Evolutionary conservation across 2,329 filamentous ascomycete species (phyloP), one percentile per base, ranked within the genome.

Genomic region (Alternaria burnsii): DNA sequence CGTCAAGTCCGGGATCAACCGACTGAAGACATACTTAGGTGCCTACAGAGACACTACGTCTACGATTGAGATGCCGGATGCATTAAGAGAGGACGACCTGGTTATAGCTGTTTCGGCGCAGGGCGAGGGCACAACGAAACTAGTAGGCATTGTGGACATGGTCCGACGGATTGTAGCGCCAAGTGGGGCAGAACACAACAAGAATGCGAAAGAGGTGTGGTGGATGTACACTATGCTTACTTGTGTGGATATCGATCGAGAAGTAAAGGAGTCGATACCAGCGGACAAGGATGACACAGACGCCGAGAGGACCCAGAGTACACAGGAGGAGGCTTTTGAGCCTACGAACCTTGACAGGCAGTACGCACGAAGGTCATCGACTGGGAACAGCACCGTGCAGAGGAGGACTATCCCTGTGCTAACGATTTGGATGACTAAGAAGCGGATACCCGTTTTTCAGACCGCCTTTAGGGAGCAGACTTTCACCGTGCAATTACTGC

Each of bases 71-170:
- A 54, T 60, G 16, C 63, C 60, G 11, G 50, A 60, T 24, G 55
- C 56, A 18, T 6, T 67, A 14, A 53, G 56, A 18, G 32, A 38
- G 26, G 53, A 60, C 1, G 63, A 63, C 20, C 9, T 34, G 3
- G 11, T 68, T 4, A 55, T 73, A 36, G 66, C 67, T 1, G 46
- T 73, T 1, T 69, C 65, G 1, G 70, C 71, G 14, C 71, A 72
- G 42, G 70, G 62, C 1, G 62, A 65, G 12, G 71, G 66, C 1
- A 68, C 66, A 3, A 58, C 60, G 0, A 73, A 71, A 24, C 11
- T 73, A 3, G 66, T 71, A 4, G 60, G 68, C 4, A 70, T 73
- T 11, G 30, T 70, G 4, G 71, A 73, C 16, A 47, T 73, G 52
- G 63, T 57, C 2, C 56, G 55, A 26, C 57, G 71, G 14, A 56